Percentiles rank a stretch among this genome's conserved stretches.
Conservation (phyloP, 169 alveolate species). For the Eimeria praecox region DNA sequence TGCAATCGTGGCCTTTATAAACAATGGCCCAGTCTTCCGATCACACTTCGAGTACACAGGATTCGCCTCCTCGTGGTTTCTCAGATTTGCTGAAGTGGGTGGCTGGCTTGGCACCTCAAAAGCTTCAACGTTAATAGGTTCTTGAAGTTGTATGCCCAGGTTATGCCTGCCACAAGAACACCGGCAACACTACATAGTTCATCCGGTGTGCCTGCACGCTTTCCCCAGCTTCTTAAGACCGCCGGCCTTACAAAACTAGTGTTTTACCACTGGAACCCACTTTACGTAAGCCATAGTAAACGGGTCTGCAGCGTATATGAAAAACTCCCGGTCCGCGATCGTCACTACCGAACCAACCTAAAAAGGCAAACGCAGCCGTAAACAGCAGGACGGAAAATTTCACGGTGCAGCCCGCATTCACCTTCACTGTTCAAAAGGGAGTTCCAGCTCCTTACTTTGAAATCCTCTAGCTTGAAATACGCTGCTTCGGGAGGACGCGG, state of each 20-base stretch:
- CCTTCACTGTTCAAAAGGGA: background rate
- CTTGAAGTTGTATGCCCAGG: slow-evolving; percentile 27
- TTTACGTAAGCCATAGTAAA: slow-evolving; percentile 35
- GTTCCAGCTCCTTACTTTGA: background rate
- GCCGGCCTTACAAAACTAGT: background rate
- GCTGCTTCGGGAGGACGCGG: slow-evolving; percentile 28
- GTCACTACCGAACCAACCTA: slow-evolving; percentile 54
- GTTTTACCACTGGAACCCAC: background rate
- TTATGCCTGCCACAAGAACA: background rate
- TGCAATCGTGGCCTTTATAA: background rate
- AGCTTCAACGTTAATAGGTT: slow-evolving; percentile 23
- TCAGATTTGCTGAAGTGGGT: background rate
- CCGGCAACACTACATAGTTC: background rate
- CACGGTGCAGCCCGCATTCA: background rate
- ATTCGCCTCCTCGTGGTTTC: background rate
- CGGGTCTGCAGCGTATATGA: slow-evolving; percentile 54
- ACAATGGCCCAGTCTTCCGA: background rate
- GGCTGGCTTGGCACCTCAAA: background rate
- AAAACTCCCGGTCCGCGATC: slow-evolving; percentile 63
- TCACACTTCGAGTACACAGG: background rate
- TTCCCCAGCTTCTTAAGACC: too few relatives aligned
- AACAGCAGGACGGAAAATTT: background rate
- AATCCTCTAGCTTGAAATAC: slow-evolving; percentile 14
- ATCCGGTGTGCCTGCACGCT: background rate
- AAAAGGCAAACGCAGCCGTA: background rate